phyloP scores from a whole-genome alignment of 2,329 filamentous ascomycete genomes.

The Aspergillus pseudoglaucus region DNA sequence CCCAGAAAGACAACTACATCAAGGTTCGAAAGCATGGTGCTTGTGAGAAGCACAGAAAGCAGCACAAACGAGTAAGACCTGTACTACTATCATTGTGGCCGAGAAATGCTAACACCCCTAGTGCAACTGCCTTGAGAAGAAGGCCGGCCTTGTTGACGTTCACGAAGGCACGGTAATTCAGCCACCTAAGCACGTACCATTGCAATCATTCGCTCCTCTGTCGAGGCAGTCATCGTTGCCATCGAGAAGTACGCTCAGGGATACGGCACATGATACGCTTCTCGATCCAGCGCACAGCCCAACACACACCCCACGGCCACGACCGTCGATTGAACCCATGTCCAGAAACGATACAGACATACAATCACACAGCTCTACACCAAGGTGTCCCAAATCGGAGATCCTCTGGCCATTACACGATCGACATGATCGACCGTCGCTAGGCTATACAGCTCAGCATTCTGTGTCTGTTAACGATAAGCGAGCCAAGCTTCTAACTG shows the following conservation, averaged over 20 bases:
- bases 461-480: neutral
- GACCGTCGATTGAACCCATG: neutral
- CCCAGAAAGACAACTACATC: conserved; percentile 39
- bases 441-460: neutral
- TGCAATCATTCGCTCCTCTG: neutral
- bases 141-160: conserved; percentile 14
- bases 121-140: conserved; percentile 38
- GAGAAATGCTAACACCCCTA: conserved; percentile 15
- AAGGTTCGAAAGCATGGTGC: conserved; percentile 38
- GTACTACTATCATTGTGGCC: neutral
- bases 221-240: neutral
- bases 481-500: neutral
- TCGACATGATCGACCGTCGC: neutral
- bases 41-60: conserved; percentile 39
- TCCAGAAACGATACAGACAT: neutral
- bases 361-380: neutral
- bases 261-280: no score
- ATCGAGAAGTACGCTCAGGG: neutral
- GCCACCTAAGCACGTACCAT: neutral
- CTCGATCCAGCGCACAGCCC: neutral
- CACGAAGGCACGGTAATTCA: conserved; percentile 4
- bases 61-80: conserved; percentile 35
- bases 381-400: neutral
- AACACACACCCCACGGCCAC: neutral
- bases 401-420: no score